Conservation (phyloP, 2,329 filamentous ascomycete species). For the Paracoccidioides brasiliensis region DNA sequence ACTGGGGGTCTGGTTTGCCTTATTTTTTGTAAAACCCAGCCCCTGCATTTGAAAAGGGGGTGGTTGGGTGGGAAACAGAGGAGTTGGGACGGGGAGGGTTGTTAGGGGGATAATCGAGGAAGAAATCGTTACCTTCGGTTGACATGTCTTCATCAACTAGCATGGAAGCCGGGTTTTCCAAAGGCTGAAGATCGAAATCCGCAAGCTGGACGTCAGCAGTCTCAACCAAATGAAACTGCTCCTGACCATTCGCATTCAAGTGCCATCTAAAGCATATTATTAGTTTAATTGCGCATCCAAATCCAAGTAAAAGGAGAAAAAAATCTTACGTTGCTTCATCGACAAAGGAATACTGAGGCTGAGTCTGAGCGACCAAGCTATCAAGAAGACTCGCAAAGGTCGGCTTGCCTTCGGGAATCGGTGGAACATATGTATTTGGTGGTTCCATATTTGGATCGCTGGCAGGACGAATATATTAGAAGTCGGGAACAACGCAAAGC, state of each 20-base stretch:
- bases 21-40: not conserved
- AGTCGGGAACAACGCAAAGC: not conserved
- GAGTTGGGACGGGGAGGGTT: not conserved
- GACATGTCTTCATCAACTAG: not conserved
- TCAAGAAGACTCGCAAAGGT: no score
- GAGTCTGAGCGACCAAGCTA: not conserved
- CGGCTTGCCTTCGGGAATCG: no score
- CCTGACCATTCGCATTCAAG: not conserved
- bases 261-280: not conserved
- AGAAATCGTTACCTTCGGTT: not conserved
- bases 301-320: not conserved
- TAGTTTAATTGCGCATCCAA: not conserved
- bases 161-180: not conserved
- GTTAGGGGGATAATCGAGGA: not conserved
- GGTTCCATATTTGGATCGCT: not conserved
- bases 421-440: not conserved
- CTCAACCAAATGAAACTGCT: not conserved
- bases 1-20: not conserved
- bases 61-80: conserved; percentile 1
- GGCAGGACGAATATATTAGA: not conserved
- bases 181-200: not conserved
- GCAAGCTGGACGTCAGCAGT: not conserved
- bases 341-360: not conserved
- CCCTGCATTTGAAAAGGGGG: not conserved
- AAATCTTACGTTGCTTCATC: not conserved